Evolutionary conservation across 306 rosid genomes (phyloP), one percentile per base, ranked within the genome.

Genomic region (Vigna nakashimae): DNA sequence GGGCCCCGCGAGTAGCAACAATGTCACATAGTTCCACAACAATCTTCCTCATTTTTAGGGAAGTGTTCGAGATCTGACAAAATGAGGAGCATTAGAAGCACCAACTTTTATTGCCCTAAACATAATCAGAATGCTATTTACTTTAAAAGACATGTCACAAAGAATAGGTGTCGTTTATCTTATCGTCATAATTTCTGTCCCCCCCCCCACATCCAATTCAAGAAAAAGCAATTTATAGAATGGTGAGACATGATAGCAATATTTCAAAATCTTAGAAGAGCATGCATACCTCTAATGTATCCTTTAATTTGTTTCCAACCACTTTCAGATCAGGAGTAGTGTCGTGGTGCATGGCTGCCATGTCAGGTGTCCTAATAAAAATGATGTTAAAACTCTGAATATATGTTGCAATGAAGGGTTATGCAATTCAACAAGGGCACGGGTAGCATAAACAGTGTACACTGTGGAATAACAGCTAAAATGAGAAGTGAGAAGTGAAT

Each of bases 321-420:
- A 87, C 86, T 89, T 66, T 90, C 65, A 92, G 91, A 83, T 94
- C 97, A 4, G 96, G 74, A 71, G 93, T 86, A 6, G 91, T 76
- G 79, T 94, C 98, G 15, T 87, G 94, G 86, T 94, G 98, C 80
- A 94, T 90, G 49, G 93, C 89, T 69, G 98, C 90, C 98, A 94
- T 92, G 84, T 87, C 93, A 40, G 97, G 98, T 10, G 98, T 94
- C 93, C 98, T 94, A 57, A 80, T 79, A 83, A 48, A 82, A 49
- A 71, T 45, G 49, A 69, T 48, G 75, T 78, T 71, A 82, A 75
- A 67, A 82, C 69, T 69, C 67, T 7, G 13, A 42, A 9, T 42
- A 9, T 42, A 42, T 18, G 42, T 56, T 36, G 57, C 2, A 32
- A 48, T 53, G 65, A 45, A 74, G 56, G 65, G 73, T 82, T 38